Percentiles rank a stretch among this genome's conserved stretches.
Conservation (phyloP, 768 basidiomycete genomes). For the Auricularia sp. region DNA sequence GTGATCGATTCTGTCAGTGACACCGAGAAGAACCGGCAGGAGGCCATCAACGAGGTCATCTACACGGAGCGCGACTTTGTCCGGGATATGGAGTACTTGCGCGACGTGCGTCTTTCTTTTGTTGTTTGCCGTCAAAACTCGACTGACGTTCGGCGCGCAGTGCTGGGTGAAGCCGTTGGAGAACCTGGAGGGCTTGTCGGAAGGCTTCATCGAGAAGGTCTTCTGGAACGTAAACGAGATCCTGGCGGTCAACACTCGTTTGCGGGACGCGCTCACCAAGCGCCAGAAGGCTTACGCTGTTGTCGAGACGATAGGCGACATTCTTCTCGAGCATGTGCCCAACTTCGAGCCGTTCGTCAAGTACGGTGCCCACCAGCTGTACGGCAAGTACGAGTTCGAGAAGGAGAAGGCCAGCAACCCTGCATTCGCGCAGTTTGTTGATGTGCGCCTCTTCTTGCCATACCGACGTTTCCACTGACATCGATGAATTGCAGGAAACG, state of each 20-base stretch:
- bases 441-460: constrained; percentile 44
- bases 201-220: constrained; percentile 81
- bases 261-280: constrained; percentile 91
- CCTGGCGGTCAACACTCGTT: constrained; percentile 76
- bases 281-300: constrained; percentile 92
- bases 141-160: constrained; percentile 28
- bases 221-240: constrained; percentile 98
- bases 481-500: constrained; percentile 43
- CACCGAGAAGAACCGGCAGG: constrained; percentile 89
- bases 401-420: constrained; percentile 93
- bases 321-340: constrained; percentile 77
- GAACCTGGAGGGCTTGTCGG: constrained; percentile 66
- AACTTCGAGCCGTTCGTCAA: constrained; percentile 88
- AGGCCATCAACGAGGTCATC: constrained; percentile 95
- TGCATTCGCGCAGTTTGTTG: constrained; percentile 90
- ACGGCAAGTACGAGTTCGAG: constrained; percentile 98
- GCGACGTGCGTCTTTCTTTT: constrained; percentile 54
- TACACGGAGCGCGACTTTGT: constrained; percentile 96
- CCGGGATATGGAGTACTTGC: constrained; percentile 93
- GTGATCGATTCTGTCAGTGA: constrained; percentile 89
- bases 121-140: neutral
- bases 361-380: constrained; percentile 93
- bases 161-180: constrained; percentile 84
- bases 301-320: constrained; percentile 85
- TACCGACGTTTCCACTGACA: neutral